Evolutionary conservation across 495 filamentous ascomycete genomes (phyloP).

Genomic region (Pyronema omphalodes): DNA sequence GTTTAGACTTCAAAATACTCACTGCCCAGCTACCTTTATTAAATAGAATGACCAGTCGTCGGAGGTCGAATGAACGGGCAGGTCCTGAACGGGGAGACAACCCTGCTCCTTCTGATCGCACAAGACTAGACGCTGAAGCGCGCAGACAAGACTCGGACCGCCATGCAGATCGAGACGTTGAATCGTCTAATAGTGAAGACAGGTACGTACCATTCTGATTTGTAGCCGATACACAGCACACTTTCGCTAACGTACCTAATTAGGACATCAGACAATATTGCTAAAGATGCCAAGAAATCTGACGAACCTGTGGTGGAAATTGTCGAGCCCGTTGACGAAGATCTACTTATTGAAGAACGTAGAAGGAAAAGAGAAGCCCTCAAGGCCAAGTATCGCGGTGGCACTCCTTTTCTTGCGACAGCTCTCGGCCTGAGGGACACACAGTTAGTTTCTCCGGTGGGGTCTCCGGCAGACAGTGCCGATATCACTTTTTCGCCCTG

Average conservation of each 20-base stretch:
- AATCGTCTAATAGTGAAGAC: constrained; percentile 3
- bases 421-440: constrained; percentile 44
- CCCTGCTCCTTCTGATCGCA: constrained; percentile 34
- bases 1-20: too few species aligned
- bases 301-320: constrained; percentile 15
- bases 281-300: neutral
- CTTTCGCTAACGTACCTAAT: neutral
- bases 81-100: constrained; percentile 47
- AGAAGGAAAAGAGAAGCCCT: constrained; percentile 76
- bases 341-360: constrained; percentile 64
- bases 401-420: constrained; percentile 58
- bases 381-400: constrained; percentile 54
- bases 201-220: neutral
- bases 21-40: too few species aligned
- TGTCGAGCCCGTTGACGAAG: constrained; percentile 48
- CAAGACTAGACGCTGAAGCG: constrained; percentile 29
- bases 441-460: constrained; percentile 25
- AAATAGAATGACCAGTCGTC: constrained; percentile 21
- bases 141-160: constrained; percentile 27
- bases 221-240: too few species aligned
- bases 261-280: neutral
- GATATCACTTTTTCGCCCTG: neutral
- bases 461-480: constrained; percentile 25
- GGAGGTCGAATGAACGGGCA: constrained; percentile 38
- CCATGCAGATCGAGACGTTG: constrained; percentile 1